Evolutionary conservation across 2,329 filamentous ascomycete genomes (phyloP).

Genomic region (Zarea fungicola): DNA sequence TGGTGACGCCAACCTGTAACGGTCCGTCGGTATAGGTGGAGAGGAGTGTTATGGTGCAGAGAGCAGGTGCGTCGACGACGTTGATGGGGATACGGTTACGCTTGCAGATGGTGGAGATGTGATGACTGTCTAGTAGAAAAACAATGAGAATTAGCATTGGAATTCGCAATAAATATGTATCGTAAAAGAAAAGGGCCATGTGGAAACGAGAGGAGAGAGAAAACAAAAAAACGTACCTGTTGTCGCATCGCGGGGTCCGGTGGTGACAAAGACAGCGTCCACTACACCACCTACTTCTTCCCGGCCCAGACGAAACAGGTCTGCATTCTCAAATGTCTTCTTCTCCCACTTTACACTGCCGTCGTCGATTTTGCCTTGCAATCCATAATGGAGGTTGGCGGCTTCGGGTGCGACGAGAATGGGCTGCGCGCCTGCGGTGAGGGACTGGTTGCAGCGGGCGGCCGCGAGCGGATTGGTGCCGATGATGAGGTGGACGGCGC

Average conservation of each 20-base stretch:
- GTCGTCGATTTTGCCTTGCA: slow-evolving; percentile 60
- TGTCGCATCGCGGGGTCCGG: slow-evolving; percentile 41
- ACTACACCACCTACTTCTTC: slow-evolving; percentile 72
- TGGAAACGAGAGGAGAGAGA: background rate
- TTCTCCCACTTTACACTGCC: slow-evolving; percentile 62
- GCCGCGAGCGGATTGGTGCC: slow-evolving; percentile 86
- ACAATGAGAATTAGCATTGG: no score
- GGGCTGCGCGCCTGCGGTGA: slow-evolving; percentile 76
- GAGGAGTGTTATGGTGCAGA: slow-evolving; percentile 86
- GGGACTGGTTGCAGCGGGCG: slow-evolving; percentile 70
- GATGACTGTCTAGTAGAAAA: no score
- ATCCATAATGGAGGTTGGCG: slow-evolving; percentile 50
- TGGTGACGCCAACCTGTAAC: slow-evolving; percentile 91
- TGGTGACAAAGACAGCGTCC: slow-evolving; percentile 87
- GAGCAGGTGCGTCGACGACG: slow-evolving; percentile 76
- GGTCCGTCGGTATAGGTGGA: slow-evolving; percentile 88
- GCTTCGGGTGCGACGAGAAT: slow-evolving; percentile 69
- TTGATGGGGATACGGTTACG: slow-evolving; percentile 86
- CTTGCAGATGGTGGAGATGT: slow-evolving; percentile 70
- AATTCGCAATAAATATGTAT: no score
- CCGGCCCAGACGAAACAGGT: slow-evolving; percentile 73
- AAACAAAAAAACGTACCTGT: slow-evolving; percentile 23
- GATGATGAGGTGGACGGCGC: slow-evolving; percentile 76
- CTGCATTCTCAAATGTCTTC: slow-evolving; percentile 61
- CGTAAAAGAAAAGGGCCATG: background rate